Evolutionary conservation across 2,329 filamentous ascomycete species (phyloP), one percentile per base, ranked within the genome.

Genomic region (Penicillium sp.): DNA sequence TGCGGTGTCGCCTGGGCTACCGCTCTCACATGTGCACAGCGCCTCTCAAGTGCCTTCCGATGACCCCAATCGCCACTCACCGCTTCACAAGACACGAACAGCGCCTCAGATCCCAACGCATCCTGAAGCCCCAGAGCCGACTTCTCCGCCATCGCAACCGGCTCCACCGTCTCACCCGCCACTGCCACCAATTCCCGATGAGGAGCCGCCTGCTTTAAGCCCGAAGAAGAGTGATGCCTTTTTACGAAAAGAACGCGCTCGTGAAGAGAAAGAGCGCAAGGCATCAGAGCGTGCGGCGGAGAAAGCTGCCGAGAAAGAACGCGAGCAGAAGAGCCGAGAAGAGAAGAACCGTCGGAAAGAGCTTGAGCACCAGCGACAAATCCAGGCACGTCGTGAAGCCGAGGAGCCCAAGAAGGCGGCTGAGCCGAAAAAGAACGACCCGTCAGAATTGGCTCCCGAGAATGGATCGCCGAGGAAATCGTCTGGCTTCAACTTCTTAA

Each of bases 241-340:
- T 20, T 79, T 78, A 41, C 87, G 82, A 71, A 89, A 81, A 65
- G 84, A 84, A 45, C 65, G 65, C 29, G 71, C 69, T 25, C 65
- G 64, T 26, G 74, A 75, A 55, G 75, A 79, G 39, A 80, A 79
- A 48, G 76, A 76, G 30, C 69, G 71, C 77, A 76, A 52, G 13
- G 38, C 38, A 3, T 18, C 30, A 8, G 34, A 39, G 20, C 18
- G 18, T 9, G 68, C 61, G 10, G 60, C 62, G 4, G 67, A 69
- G 30, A 68, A 64, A 39, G 65, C 64, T 20, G 57, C 65, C n/a
- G 74, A 76, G 35, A 76, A 74, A 15, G 37, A 40, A 31, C 32
- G 37, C 7, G 37, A 40, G 23, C 25, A 34, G 8, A 22, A 30
- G 8, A 31, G 34, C 11, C 18, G 16, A 14, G 11, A 13, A 14